A percentile compares a stretch with the other conserved stretches of the same genome.
Evolutionary conservation across 2,329 filamentous ascomycete species (phyloP).

Genomic region (Nannizzia gypsea): DNA sequence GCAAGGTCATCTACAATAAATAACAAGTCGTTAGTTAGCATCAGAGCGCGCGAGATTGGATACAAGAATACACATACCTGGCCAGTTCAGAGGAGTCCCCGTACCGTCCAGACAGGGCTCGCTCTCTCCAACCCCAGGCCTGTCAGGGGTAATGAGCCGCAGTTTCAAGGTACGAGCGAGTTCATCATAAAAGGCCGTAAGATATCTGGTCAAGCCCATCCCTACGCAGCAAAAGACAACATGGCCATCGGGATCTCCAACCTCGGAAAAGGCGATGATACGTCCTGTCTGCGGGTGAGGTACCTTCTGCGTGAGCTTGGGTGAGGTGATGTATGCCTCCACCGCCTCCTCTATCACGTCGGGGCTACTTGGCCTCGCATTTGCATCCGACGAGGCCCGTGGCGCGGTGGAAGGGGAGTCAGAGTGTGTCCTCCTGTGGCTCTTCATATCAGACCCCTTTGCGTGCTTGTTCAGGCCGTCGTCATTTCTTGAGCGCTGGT

Average conservation of each 20-base stretch:
- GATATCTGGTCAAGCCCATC: constrained; percentile 91
- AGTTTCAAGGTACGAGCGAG: constrained; percentile 78
- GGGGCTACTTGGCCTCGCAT: constrained; percentile 54
- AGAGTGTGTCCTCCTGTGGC: constrained; percentile 31
- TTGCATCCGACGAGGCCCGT: constrained; percentile 5
- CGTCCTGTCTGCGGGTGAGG: constrained; percentile 74
- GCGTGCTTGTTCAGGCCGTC: constrained; percentile 9
- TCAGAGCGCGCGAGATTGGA: no score
- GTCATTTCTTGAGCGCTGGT: not conserved
- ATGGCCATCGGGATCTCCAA: constrained; percentile 81
- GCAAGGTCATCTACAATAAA: constrained; percentile 71
- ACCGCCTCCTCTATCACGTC: constrained; percentile 87
- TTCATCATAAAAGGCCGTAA: constrained; percentile 96
- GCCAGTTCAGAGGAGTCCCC: constrained; percentile 83
- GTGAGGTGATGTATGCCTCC: constrained; percentile 68
- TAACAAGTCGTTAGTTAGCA: constrained; percentile 13
- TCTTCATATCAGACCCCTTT: constrained; percentile 16
- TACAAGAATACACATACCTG: constrained; percentile 51
- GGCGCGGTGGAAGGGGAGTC: constrained; percentile 9
- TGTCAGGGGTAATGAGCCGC: constrained; percentile 82
- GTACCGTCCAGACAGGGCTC: constrained; percentile 71
- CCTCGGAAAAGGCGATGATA: constrained; percentile 89
- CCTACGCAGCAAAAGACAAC: constrained; percentile 95
- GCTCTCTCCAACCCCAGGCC: constrained; percentile 87
- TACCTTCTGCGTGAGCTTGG: constrained; percentile 78